A percentile compares a stretch with the other conserved stretches of the same genome.
phyloP scores from a whole-genome alignment of 495 filamentous ascomycete species.

The Podospora appendiculata region DNA sequence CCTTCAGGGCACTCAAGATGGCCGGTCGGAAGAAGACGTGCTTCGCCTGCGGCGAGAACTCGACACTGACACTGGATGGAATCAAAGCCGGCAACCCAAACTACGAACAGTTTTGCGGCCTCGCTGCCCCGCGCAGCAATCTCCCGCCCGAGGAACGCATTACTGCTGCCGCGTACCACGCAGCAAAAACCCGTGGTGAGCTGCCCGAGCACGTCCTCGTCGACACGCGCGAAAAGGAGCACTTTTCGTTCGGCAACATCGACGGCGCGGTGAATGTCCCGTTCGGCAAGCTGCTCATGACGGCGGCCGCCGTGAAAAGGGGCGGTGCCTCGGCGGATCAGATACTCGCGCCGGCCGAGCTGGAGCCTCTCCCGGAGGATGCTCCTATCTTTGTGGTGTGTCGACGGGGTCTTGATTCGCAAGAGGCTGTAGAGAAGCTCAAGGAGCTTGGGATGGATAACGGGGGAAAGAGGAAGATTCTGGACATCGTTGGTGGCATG shows the following conservation, averaged over 20 bases:
- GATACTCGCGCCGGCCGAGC: not conserved
- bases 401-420: conserved; percentile 82
- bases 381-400: conserved; percentile 68
- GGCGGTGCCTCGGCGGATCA: conserved; percentile 3
- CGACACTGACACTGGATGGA: conserved; percentile 48
- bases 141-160: conserved; percentile 56
- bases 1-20: conserved; percentile 69
- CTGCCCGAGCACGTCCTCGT: conserved; percentile 48
- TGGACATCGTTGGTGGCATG: conserved; percentile 77
- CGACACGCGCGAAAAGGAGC: conserved; percentile 76
- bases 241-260: conserved; percentile 75
- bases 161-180: conserved; percentile 46
- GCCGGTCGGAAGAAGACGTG: conserved; percentile 59
- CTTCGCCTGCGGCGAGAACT: conserved; percentile 60
- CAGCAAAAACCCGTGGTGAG: conserved; percentile 15
- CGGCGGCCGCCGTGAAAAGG: conserved; percentile 13
- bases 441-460: conserved; percentile 58
- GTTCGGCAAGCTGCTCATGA: conserved; percentile 48
- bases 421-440: conserved; percentile 62
- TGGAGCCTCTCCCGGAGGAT: conserved; percentile 1
- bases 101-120: conserved; percentile 74
- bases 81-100: conserved; percentile 59
- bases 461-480: conserved; percentile 51
- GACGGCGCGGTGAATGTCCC: conserved; percentile 71
- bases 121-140: not conserved